These are phyloP conservation scores for Crepidotus variabilis DNA, from an alignment of 768 basidiomycete species.

Conservation along the genomic window DNA sequence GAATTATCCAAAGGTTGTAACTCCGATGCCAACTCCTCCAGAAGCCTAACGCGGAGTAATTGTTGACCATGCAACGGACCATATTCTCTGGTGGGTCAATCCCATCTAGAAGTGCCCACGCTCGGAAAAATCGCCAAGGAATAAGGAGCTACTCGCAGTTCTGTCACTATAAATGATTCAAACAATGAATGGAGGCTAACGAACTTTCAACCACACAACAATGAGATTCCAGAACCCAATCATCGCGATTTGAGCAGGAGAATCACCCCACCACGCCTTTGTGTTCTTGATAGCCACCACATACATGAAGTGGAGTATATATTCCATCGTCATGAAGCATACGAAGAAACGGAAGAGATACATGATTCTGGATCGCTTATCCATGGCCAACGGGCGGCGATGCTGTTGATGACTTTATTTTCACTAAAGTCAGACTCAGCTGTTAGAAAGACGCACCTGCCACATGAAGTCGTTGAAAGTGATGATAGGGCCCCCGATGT, in stretches of 20 bases:
- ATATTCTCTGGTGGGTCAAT: constrained; percentile 97
- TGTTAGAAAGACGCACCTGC: constrained; percentile 57
- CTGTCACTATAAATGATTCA: neutral
- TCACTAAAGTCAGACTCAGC: neutral
- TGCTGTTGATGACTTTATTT: constrained; percentile 36
- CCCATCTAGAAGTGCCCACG: constrained; percentile 87
- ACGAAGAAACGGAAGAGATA: constrained; percentile 72
- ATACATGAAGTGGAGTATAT: constrained; percentile 91
- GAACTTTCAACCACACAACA: constrained; percentile 93
- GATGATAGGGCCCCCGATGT: constrained; percentile 94
- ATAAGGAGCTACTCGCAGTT: constrained; percentile 66
- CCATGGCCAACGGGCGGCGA: constrained; percentile 50
- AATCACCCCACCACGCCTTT: constrained; percentile 75
- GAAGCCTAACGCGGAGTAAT: constrained; percentile 89
- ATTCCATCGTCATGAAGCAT: constrained; percentile 83
- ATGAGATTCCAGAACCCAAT: constrained; percentile 97
- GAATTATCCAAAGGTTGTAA: constrained; percentile 92
- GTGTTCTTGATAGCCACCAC: constrained; percentile 94
- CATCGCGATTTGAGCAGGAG: constrained; percentile 81
- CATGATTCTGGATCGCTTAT: constrained; percentile 32
- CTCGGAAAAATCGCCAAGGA: constrained; percentile 95
- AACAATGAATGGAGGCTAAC: constrained; percentile 11
- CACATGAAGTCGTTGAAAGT: constrained; percentile 94
- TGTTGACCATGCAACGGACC: constrained; percentile 98
- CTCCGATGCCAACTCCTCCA: constrained; percentile 97